Conservation (phyloP, 148 eudicot species). For the Rhododendron williamsianum region DNA sequence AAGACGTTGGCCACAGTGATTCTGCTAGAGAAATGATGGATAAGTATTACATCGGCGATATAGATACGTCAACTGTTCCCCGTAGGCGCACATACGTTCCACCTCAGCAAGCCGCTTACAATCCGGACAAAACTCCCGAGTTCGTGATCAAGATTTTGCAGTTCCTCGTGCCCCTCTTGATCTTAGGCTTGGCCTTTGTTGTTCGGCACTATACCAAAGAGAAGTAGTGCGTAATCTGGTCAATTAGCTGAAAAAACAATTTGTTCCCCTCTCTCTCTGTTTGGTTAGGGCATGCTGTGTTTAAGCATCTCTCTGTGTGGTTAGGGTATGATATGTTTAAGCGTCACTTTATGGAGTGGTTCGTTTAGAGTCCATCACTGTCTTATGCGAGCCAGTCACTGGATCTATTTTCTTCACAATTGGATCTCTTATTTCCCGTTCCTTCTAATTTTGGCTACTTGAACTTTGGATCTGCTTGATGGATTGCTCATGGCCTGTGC, state of each 20-base stretch:
- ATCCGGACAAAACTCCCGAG: constrained; percentile 55
- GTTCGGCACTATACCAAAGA: constrained; percentile 65
- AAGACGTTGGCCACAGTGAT: constrained; percentile 82
- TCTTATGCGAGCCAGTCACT: not conserved
- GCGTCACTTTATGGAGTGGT: not conserved
- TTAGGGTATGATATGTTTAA: not conserved
- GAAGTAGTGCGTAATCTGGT: constrained; percentile 20
- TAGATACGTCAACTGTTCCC: constrained; percentile 52
- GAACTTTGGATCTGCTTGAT: not conserved
- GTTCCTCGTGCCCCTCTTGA: constrained; percentile 66
- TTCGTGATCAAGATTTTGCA: constrained; percentile 67
- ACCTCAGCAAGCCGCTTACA: constrained; percentile 43
- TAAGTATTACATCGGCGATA: constrained; percentile 60
- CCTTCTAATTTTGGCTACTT: not conserved
- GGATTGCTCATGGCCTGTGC: not conserved
- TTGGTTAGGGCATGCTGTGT: not conserved
- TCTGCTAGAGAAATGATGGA: constrained; percentile 64
- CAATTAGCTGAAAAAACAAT: not conserved
- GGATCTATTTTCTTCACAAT: not conserved
- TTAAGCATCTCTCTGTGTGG: not conserved
- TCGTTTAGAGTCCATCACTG: not conserved
- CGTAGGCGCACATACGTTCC: constrained; percentile 35
- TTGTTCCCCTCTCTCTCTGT: not conserved
- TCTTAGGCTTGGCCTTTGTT: constrained; percentile 62
- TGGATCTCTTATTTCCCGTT: not conserved